Percentiles rank a stretch among this genome's conserved stretches.
Evolutionary conservation across 306 rosid species (phyloP).

Genomic region (Coriaria nepalensis): DNA sequence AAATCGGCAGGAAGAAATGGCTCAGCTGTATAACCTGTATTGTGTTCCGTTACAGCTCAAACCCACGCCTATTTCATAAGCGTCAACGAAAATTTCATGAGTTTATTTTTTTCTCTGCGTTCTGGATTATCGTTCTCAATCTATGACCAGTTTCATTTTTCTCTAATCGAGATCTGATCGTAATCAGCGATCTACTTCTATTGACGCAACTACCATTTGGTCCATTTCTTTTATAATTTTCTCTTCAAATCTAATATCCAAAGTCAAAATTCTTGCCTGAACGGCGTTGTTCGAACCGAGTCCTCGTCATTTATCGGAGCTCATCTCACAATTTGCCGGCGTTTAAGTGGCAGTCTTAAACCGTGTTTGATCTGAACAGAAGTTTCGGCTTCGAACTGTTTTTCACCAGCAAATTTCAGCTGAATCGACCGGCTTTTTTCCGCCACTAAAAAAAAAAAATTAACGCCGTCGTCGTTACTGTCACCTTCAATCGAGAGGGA

Average conservation of each 20-base stretch:
- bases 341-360: background rate
- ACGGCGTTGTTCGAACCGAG: background rate
- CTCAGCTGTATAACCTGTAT: background rate
- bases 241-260: background rate
- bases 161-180: slow-evolving; percentile 22
- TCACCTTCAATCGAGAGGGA: too few species aligned
- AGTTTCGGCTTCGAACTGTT: too few species aligned
- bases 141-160: too few species aligned
- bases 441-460: too few species aligned
- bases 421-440: too few species aligned
- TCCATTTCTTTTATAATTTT: background rate
- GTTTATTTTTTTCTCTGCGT: slow-evolving; percentile 5
- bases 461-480: too few species aligned
- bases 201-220: background rate
- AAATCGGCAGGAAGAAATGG: background rate
- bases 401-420: too few species aligned
- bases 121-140: background rate
- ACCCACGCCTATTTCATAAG: slow-evolving; percentile 11
- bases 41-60: too few species aligned
- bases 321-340: background rate
- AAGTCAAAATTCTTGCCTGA: background rate
- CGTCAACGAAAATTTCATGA: slow-evolving; percentile 5
- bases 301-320: background rate
- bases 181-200: slow-evolving; percentile 9
- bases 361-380: too few species aligned